Conservation (phyloP, 1,284 basidiomycete species). For the Xanthoconium separans region DNA sequence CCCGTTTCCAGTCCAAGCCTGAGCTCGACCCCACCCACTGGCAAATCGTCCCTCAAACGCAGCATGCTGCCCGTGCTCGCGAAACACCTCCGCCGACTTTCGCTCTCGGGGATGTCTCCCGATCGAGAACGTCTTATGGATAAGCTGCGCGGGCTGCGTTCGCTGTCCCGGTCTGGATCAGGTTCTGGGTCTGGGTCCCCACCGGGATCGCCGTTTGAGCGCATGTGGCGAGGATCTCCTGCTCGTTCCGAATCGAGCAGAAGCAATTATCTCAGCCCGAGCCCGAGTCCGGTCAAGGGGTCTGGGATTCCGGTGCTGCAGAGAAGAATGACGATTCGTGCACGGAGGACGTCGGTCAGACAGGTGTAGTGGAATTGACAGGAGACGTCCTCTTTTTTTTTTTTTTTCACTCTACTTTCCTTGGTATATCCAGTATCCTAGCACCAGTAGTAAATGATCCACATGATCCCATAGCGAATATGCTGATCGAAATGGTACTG, state of each 20-base stretch:
- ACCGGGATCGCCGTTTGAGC: constrained; percentile 1
- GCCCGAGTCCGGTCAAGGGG: constrained; percentile 23
- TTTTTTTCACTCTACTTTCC: too few species aligned
- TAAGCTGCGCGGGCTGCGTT: constrained; percentile 18
- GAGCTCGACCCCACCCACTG: background rate
- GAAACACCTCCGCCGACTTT: constrained; percentile 27
- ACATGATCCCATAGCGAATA: too few species aligned
- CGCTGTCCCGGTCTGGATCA: constrained; percentile 10
- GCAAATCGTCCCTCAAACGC: constrained; percentile 17
- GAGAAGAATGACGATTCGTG: constrained; percentile 32
- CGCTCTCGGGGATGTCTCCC: constrained; percentile 13
- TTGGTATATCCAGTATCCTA: too few species aligned
- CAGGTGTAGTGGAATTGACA: constrained; percentile 7
- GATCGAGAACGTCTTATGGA: constrained; percentile 20
- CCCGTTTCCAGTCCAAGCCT: background rate
- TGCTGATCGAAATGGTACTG: too few species aligned
- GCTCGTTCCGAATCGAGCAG: constrained; percentile 15
- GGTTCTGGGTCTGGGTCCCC: background rate
- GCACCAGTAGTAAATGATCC: too few species aligned
- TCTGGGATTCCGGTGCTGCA: constrained; percentile 32
- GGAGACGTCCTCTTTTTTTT: too few species aligned
- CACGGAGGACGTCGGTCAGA: constrained; percentile 19
- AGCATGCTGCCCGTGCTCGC: constrained; percentile 32
- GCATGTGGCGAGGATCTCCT: constrained; percentile 20
- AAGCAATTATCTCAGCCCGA: constrained; percentile 16